Conservation (phyloP, 2,329 filamentous ascomycete genomes). For the Trichoderma endophyticum region DNA sequence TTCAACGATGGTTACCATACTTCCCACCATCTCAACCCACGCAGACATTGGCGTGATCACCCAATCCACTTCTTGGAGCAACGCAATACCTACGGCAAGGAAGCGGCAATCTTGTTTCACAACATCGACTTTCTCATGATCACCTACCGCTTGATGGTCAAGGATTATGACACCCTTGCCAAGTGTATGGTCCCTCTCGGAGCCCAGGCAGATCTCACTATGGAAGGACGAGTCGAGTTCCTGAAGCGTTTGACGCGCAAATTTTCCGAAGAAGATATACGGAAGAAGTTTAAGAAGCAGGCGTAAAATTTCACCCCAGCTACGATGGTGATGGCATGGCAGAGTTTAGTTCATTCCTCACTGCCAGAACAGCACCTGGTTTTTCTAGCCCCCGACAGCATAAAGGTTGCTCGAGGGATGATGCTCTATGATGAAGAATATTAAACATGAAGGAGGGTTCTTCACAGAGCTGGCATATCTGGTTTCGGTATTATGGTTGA, state of each 20-base stretch:
- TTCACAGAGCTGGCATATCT: not conserved
- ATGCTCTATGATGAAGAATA: not conserved
- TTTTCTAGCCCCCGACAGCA: not conserved
- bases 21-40: slow-evolving; percentile 74
- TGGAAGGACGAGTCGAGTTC: slow-evolving; percentile 61
- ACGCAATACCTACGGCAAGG: slow-evolving; percentile 62
- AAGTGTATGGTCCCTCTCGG: slow-evolving; percentile 71
- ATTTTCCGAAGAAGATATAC: slow-evolving; percentile 65
- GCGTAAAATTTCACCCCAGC: not conserved
- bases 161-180: slow-evolving; percentile 69
- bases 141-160: slow-evolving; percentile 63
- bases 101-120: slow-evolving; percentile 72
- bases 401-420: not conserved
- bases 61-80: slow-evolving; percentile 68
- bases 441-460: not conserved
- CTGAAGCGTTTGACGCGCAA: slow-evolving; percentile 61
- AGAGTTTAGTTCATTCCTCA: not conserved
- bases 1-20: slow-evolving; percentile 84
- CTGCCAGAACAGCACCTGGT: not conserved
- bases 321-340: not conserved
- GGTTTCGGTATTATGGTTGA: not conserved
- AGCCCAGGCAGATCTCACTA: slow-evolving; percentile 62
- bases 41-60: slow-evolving; percentile 78
- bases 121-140: slow-evolving; percentile 80
- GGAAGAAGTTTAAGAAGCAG: slow-evolving; percentile 47